Evolutionary conservation across 2,329 filamentous ascomycete genomes (phyloP).

Genomic region (Botrytis porri): DNA sequence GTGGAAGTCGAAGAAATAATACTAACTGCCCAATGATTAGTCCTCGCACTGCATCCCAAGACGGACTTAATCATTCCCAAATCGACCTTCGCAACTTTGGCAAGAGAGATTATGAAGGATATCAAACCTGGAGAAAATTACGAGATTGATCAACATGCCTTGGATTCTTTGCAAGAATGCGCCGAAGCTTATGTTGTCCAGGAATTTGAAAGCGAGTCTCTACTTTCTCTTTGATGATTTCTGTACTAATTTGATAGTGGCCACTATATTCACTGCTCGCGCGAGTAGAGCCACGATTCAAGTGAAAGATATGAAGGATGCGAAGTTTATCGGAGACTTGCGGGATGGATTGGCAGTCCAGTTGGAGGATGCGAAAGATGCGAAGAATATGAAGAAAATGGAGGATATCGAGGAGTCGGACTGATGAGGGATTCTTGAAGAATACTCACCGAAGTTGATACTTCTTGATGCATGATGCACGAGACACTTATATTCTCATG

Average conservation of each 20-base stretch:
- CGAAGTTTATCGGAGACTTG: not conserved
- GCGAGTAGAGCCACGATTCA: not conserved
- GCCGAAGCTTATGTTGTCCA: not conserved
- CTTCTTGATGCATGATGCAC: not conserved
- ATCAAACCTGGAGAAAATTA: not conserved
- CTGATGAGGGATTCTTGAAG: not conserved
- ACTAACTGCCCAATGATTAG: not conserved
- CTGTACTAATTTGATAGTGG: not conserved
- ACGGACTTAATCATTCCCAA: not conserved
- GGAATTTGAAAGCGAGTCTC: not conserved
- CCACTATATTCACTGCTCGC: not conserved
- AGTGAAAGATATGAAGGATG: not conserved
- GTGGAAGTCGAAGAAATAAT: rapidly evolving
- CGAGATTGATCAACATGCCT: not conserved
- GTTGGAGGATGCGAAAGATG: not conserved
- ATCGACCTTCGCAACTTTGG: not conserved
- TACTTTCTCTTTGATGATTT: not conserved
- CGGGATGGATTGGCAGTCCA: not conserved
- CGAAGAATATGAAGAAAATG: not conserved
- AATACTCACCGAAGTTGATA: rapidly evolving
- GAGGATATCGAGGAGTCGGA: not conserved
- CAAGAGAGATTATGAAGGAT: not conserved
- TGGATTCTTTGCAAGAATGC: not conserved
- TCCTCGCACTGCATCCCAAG: not conserved
- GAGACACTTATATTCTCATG: not conserved